Evolutionary conservation across 352 stramenopile species (phyloP).

Genomic region (Blastocystis hominis): DNA sequence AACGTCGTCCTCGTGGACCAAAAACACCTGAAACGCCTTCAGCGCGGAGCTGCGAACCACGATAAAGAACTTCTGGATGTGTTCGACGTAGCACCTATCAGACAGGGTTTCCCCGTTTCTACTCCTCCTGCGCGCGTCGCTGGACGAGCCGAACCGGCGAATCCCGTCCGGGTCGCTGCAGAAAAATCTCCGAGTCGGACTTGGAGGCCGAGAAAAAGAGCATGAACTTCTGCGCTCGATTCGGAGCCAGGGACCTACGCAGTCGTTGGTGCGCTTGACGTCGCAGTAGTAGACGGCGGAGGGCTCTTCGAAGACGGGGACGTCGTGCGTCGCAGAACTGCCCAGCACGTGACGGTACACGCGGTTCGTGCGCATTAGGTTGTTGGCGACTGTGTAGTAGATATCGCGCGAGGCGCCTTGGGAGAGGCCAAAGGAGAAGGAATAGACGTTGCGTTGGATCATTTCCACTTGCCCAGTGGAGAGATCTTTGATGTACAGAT

Average conservation of each 20-base stretch:
- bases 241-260: neutral
- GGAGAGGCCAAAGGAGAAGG: slow-evolving; percentile 22
- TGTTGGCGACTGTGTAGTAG: slow-evolving; percentile 39
- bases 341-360: slow-evolving; percentile 38
- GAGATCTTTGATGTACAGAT: slow-evolving; percentile 53
- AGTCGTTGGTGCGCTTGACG: slow-evolving; percentile 47
- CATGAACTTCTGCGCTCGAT: slow-evolving; percentile 1
- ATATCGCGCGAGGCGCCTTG: neutral
- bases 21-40: slow-evolving; percentile 42
- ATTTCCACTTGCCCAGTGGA: slow-evolving; percentile 1
- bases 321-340: slow-evolving; percentile 21
- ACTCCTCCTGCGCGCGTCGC: neutral
- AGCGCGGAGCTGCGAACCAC: neutral
- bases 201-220: slow-evolving; percentile 12
- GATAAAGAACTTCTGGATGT: slow-evolving; percentile 45
- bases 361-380: slow-evolving; percentile 31
- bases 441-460: slow-evolving; percentile 51
- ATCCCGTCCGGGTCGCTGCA: neutral
- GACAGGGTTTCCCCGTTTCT: neutral
- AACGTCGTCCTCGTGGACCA: slow-evolving; percentile 29
- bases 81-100: slow-evolving; percentile 27
- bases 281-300: slow-evolving; percentile 47
- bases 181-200: slow-evolving; percentile 11
- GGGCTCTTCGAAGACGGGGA: slow-evolving; percentile 11
- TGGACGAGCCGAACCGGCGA: neutral